phyloP scores from a whole-genome alignment of 352 stramenopile genomes.

The Pilasporangium apinafurcum region DNA sequence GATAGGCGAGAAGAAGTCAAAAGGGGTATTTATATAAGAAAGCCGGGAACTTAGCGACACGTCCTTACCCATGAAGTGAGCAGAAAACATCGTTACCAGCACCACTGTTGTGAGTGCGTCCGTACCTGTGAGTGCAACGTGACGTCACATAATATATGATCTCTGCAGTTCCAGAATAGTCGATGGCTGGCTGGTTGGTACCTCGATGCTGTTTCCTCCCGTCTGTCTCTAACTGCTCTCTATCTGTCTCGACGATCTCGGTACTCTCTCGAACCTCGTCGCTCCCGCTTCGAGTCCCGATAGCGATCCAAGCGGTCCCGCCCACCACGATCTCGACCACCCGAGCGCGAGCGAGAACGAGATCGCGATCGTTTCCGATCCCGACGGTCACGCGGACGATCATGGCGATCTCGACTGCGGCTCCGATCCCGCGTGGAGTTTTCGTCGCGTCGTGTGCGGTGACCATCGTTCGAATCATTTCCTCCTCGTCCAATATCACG shows the following conservation, averaged over 20 bases:
- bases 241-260: conserved; percentile 25
- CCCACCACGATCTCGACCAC: conserved; percentile 16
- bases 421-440: conserved; percentile 10
- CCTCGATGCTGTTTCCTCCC: no score
- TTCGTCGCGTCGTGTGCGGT: conserved; percentile 12
- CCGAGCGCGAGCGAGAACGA: conserved; percentile 25
- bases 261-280: conserved; percentile 41
- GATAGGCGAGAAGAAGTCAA: no score
- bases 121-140: no score
- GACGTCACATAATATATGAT: no score
- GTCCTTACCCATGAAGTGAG: no score
- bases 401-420: conserved; percentile 28
- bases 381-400: conserved; percentile 8
- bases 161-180: no score
- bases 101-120: no score
- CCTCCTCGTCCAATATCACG: conserved; percentile 26
- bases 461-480: conserved; percentile 25
- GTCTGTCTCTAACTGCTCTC: background rate
- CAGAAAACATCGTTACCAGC: no score
- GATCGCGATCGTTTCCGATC: conserved; percentile 28
- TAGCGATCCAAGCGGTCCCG: conserved; percentile 26
- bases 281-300: conserved; percentile 27
- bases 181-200: no score
- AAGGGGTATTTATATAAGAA: no score
- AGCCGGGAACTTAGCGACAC: no score